Conservation (phyloP, 305 asterid genomes). For the Solanum hybrid region DNA sequence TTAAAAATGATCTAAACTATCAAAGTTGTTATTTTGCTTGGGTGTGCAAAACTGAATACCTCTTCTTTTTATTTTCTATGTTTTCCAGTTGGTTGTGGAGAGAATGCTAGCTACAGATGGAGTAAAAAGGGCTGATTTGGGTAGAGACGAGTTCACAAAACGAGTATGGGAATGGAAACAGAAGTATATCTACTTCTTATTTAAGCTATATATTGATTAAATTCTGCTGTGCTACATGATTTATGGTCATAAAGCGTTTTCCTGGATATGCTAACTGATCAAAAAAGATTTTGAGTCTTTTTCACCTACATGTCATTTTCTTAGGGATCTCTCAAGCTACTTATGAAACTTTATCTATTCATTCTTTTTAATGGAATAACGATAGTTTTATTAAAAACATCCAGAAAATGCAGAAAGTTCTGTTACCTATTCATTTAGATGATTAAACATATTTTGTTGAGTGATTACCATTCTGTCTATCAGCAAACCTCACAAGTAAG, state of each 20-base stretch:
- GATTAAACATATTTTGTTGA: not conserved
- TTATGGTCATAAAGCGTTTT: not conserved
- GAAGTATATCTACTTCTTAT: slow-evolving; percentile 47
- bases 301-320: not conserved
- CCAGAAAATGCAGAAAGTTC: not conserved
- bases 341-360: not conserved
- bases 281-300: not conserved
- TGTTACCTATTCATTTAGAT: not conserved
- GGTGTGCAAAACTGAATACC: slow-evolving; percentile 13
- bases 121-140: slow-evolving; percentile 76
- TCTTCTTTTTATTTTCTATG: slow-evolving; percentile 1
- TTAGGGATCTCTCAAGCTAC: not conserved
- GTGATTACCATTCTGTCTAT: not conserved
- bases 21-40: slow-evolving; percentile 1
- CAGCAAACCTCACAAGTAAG: not conserved
- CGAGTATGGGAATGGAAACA: slow-evolving; percentile 99
- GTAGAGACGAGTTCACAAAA: slow-evolving; percentile 84
- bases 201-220: not conserved
- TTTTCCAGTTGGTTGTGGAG: slow-evolving; percentile 90
- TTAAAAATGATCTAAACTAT: not conserved
- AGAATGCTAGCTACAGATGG: slow-evolving; percentile 95
- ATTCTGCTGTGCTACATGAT: not conserved
- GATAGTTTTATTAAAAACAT: not conserved
- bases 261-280: not conserved
- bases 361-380: not conserved